These are phyloP conservation scores for Xylaria sp. DNA, from an alignment of 2,329 filamentous ascomycete genomes.

Conservation along the genomic window DNA sequence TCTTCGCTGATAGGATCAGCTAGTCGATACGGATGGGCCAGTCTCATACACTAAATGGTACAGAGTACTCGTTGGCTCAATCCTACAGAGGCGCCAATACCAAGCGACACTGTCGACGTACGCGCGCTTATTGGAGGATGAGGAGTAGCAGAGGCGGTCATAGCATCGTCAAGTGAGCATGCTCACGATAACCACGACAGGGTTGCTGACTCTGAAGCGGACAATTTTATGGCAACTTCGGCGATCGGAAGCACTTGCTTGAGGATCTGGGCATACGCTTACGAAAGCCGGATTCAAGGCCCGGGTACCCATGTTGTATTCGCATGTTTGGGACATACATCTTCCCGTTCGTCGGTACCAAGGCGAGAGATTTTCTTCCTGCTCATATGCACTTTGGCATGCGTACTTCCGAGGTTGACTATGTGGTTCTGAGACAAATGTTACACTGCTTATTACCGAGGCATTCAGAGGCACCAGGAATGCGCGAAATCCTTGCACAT, in stretches of 20 bases:
- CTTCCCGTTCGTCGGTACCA: slow-evolving; percentile 3
- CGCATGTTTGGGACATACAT: slow-evolving; percentile 37
- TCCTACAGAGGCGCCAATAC: slow-evolving; percentile 11
- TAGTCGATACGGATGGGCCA: background rate
- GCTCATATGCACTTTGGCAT: no score
- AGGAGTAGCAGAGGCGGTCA: slow-evolving; percentile 9
- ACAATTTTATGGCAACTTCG: background rate
- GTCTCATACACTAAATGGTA: background rate
- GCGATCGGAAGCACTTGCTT: background rate
- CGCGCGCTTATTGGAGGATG: slow-evolving; percentile 33
- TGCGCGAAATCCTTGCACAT: slow-evolving; percentile 30
- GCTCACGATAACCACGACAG: background rate
- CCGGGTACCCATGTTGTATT: slow-evolving; percentile 24
- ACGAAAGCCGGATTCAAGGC: background rate
- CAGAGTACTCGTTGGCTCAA: background rate
- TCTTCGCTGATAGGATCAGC: background rate
- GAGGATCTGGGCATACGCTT: background rate
- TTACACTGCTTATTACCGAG: slow-evolving; percentile 8
- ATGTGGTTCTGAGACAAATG: slow-evolving; percentile 2
- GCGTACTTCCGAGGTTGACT: background rate
- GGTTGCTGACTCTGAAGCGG: background rate
- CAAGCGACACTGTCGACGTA: slow-evolving; percentile 27
- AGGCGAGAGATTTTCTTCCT: slow-evolving; percentile 16
- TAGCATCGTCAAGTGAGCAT: background rate
- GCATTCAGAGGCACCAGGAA: background rate